phyloP scores from a whole-genome alignment of 192 early-diverging fungal species.

The Linnemannia elongata region DNA sequence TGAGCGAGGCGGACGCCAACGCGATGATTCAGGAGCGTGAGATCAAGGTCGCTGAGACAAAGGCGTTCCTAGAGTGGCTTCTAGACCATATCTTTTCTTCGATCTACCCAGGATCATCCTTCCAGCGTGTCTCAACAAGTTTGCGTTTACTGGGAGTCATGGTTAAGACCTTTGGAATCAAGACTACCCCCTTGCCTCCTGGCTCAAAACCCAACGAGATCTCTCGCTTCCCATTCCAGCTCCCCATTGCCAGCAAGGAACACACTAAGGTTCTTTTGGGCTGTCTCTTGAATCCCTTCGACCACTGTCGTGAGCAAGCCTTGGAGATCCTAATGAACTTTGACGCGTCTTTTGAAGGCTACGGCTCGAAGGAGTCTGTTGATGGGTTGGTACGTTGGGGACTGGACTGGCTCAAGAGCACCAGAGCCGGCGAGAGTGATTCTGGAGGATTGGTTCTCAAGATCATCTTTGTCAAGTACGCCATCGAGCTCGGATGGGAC shows the following conservation, averaged over 20 bases:
- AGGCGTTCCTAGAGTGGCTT: slow-evolving; percentile 73
- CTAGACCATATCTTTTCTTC: slow-evolving; percentile 67
- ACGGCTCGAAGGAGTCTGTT: slow-evolving; percentile 58
- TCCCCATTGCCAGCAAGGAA: slow-evolving; percentile 60
- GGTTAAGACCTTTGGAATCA: slow-evolving; percentile 68
- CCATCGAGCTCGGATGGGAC: slow-evolving; percentile 63
- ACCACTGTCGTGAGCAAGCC: slow-evolving; percentile 79
- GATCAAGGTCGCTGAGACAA: slow-evolving; percentile 60
- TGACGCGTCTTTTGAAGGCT: slow-evolving; percentile 75
- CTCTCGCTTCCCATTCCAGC: slow-evolving; percentile 67
- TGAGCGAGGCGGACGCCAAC: slow-evolving; percentile 17
- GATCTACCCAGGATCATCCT: slow-evolving; percentile 83
- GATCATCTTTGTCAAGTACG: slow-evolving; percentile 85
- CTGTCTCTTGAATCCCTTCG: slow-evolving; percentile 77
- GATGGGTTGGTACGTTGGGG: slow-evolving; percentile 72
- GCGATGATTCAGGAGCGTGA: slow-evolving; percentile 35
- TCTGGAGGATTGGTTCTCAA: slow-evolving; percentile 86
- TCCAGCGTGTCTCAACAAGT: slow-evolving; percentile 74
- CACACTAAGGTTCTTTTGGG: slow-evolving; percentile 71
- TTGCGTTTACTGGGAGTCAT: slow-evolving; percentile 67
- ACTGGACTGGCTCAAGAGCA: slow-evolving; percentile 72
- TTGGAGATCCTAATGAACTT: slow-evolving; percentile 79
- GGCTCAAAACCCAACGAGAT: slow-evolving; percentile 57
- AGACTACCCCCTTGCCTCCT: slow-evolving; percentile 60
- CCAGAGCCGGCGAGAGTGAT: slow-evolving; percentile 84